These are phyloP conservation scores for Trypanosoma scelopori DNA, from an alignment of 208 protist genomes.

Conservation along the genomic window DNA sequence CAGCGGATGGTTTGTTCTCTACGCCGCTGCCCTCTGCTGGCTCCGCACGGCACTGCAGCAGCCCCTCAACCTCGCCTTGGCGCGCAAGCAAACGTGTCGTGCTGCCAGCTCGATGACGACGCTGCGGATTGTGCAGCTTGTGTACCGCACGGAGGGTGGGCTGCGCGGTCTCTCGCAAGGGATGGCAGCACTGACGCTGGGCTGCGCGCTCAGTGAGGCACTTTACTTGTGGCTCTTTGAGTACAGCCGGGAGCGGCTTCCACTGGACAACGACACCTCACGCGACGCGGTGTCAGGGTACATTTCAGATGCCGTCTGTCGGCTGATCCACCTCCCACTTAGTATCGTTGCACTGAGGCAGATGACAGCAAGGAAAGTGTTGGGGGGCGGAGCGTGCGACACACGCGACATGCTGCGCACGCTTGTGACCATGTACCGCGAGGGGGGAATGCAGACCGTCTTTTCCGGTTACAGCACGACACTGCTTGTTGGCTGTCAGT, in stretches of 20 bases:
- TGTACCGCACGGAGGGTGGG: conserved; percentile 56
- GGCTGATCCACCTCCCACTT: conserved; percentile 75
- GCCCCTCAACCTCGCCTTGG: conserved; percentile 78
- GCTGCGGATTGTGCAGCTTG: conserved; percentile 34
- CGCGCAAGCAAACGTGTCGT: conserved; percentile 68
- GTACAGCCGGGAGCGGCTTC: conserved; percentile 57
- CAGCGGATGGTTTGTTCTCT: conserved; percentile 46
- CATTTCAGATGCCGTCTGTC: conserved; percentile 58
- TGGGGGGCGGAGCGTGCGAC: conserved; percentile 12
- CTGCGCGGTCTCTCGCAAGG: conserved; percentile 55
- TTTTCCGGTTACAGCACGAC: conserved; percentile 82
- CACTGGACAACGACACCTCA: conserved; percentile 30
- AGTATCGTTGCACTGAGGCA: conserved; percentile 81
- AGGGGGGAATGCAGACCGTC: conserved; percentile 64
- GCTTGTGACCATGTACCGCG: conserved; percentile 48
- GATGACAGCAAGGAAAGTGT: conserved; percentile 52
- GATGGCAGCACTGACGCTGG: conserved; percentile 59
- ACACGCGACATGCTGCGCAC: conserved; percentile 27
- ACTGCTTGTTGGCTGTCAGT: conserved; percentile 75
- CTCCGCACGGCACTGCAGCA: conserved; percentile 75
- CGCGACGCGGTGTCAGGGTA: conserved; percentile 67
- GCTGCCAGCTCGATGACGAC: conserved; percentile 33
- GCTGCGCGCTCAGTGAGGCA: conserved; percentile 76
- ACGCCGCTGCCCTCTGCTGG: conserved; percentile 65
- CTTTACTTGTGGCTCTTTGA: conserved; percentile 82